These are phyloP conservation scores for Neoscytalidium dimidiatum DNA, from an alignment of 2,329 filamentous ascomycete genomes.

Conservation along the genomic window DNA sequence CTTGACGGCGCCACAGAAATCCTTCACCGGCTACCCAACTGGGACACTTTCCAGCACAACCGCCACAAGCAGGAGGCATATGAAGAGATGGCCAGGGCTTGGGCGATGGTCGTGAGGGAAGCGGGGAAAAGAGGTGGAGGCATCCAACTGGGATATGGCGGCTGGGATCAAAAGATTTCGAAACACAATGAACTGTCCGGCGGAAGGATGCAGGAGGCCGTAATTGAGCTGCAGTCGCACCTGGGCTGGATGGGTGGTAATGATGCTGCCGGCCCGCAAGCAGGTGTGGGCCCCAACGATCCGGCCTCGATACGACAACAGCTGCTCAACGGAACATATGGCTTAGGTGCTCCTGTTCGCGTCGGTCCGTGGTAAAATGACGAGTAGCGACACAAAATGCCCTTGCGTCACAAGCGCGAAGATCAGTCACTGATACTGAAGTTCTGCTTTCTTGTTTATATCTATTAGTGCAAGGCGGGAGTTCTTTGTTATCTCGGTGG, in stretches of 20 bases:
- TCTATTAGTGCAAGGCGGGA: conserved; percentile 10
- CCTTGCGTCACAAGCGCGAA: background rate
- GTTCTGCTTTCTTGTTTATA: conserved; percentile 17
- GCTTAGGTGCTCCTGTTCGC: conserved; percentile 53
- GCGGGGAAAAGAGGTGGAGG: conserved; percentile 88
- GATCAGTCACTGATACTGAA: background rate
- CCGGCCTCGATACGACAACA: conserved; percentile 46
- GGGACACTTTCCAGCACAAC: conserved; percentile 85
- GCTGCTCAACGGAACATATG: conserved; percentile 59
- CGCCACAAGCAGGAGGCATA: conserved; percentile 95
- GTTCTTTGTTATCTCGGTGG: conserved; percentile 7
- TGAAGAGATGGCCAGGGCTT: conserved; percentile 91
- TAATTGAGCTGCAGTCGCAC: conserved; percentile 72
- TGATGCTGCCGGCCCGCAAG: conserved; percentile 22
- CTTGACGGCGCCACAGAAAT: conserved; percentile 88
- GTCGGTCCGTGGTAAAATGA: conserved; percentile 57
- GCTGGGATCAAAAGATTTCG: conserved; percentile 85
- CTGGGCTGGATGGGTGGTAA: conserved; percentile 74
- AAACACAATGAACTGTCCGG: conserved; percentile 88
- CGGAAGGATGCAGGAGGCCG: conserved; percentile 76
- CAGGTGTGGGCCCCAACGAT: conserved; percentile 26
- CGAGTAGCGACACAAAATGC: background rate
- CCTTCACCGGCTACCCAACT: conserved; percentile 85
- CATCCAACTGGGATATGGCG: conserved; percentile 83
- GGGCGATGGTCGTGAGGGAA: conserved; percentile 88